Conservation (phyloP, 441 rosid genomes). For the Sinapis alba region DNA sequence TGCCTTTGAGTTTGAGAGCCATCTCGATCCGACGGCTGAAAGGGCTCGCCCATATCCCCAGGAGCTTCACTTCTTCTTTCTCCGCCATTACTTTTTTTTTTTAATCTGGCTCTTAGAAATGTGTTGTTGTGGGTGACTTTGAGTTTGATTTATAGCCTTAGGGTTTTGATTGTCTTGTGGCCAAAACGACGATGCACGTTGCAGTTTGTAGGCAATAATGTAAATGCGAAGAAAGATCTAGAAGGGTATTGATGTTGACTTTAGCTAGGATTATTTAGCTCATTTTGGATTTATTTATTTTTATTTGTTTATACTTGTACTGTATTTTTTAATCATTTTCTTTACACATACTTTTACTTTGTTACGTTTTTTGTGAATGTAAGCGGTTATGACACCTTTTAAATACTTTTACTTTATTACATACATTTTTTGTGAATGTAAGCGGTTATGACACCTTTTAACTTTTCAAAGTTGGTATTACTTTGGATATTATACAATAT, state of each 20-base stretch:
- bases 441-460: no score
- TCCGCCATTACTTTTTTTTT: background rate
- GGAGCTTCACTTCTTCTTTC: constrained; percentile 48
- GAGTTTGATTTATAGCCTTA: constrained; percentile 15
- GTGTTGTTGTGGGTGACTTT: background rate
- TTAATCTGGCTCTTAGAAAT: background rate
- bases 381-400: no score
- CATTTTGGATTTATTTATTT: background rate
- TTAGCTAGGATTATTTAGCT: background rate
- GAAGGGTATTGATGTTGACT: background rate
- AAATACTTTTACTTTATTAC: background rate
- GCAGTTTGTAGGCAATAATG: background rate
- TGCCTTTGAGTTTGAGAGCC: constrained; percentile 50
- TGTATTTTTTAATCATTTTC: no score
- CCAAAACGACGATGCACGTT: background rate
- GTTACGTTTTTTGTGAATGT: background rate
- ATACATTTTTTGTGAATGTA: background rate
- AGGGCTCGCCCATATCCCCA: constrained; percentile 52
- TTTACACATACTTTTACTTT: background rate
- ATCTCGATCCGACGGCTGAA: constrained; percentile 46
- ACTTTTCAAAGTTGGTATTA: no score
- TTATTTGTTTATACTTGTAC: no score
- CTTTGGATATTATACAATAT: no score
- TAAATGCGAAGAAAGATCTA: background rate
- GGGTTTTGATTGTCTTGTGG: background rate